These are phyloP conservation scores for Circinella minor DNA, from an alignment of 371 early-diverging fungal genomes.

Conservation along the genomic window DNA sequence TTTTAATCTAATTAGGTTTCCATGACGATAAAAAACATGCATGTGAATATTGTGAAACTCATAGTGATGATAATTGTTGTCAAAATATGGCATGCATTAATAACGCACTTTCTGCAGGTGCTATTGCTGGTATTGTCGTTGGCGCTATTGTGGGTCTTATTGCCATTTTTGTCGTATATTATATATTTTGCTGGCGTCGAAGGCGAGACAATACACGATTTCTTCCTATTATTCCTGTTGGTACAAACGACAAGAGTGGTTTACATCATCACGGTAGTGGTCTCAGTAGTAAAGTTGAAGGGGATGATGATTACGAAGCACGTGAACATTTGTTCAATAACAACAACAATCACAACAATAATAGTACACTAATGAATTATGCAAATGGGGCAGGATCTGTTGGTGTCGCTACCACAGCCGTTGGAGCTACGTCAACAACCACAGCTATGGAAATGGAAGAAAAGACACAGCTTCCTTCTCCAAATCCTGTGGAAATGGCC, in stretches of 20 bases:
- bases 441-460: constrained; percentile 7
- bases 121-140: constrained; percentile 39
- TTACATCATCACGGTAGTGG: no score
- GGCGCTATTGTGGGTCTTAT: constrained; percentile 11
- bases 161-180: constrained; percentile 12
- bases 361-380: no score
- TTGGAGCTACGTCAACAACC: not conserved
- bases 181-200: constrained; percentile 11
- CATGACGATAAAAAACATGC: constrained; percentile 22
- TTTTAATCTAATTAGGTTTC: constrained; percentile 26
- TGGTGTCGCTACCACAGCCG: not conserved
- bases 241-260: not conserved
- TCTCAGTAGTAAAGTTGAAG: no score
- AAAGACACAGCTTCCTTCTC: constrained; percentile 16
- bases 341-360: not conserved
- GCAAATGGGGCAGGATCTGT: constrained; percentile 2
- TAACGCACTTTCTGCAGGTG: constrained; percentile 24
- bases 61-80: constrained; percentile 33
- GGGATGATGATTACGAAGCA: constrained; percentile 4
- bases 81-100: constrained; percentile 13
- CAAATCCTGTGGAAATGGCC: constrained; percentile 17
- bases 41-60: constrained; percentile 29
- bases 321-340: constrained; percentile 1
- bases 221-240: not conserved
- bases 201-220: constrained; percentile 1